A percentile compares a stretch with the other conserved stretches of the same genome.
phyloP scores from a whole-genome alignment of 495 filamentous ascomycete species.

The Xylaria acuta region DNA sequence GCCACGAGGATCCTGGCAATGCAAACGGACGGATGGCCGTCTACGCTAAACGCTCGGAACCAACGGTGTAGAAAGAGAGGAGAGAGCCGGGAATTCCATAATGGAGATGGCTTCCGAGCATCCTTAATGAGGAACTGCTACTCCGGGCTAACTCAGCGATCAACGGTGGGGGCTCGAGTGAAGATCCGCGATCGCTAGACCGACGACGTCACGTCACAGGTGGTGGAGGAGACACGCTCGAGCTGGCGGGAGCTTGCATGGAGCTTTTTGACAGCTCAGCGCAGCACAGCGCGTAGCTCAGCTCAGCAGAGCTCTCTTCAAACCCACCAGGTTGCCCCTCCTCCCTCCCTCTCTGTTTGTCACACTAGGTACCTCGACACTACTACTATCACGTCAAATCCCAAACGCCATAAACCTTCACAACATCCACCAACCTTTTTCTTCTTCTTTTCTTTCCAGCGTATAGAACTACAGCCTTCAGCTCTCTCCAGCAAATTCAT shows the following conservation, averaged over 20 bases:
- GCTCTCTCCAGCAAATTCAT: not conserved
- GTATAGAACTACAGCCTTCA: not conserved
- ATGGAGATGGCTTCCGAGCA: not conserved
- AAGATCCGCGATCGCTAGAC: slow-evolving; percentile 16
- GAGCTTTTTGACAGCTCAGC: not conserved
- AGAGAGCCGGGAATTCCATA: not conserved
- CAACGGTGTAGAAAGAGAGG: not conserved
- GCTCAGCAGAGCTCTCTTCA: slow-evolving; percentile 1
- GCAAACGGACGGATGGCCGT: not conserved
- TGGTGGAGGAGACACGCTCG: slow-evolving; percentile 22
- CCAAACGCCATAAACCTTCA: not conserved
- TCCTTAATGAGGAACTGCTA: slow-evolving; percentile 21
- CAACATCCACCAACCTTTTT: not conserved
- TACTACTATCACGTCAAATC: slow-evolving; percentile 1
- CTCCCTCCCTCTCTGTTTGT: slow-evolving; percentile 11
- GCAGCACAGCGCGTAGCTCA: not conserved
- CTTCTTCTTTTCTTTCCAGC: not conserved
- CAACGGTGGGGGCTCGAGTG: slow-evolving; percentile 23
- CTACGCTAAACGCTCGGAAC: not conserved
- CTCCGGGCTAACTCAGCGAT: slow-evolving; percentile 18
- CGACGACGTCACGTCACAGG: slow-evolving; percentile 20
- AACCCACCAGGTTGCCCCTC: slow-evolving; percentile 22
- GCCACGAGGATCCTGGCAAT: not conserved
- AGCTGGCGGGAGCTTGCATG: slow-evolving; percentile 5
- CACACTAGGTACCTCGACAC: not conserved